These are phyloP conservation scores for Cadophora gregata DNA, from an alignment of 2,329 filamentous ascomycete species.

Conservation along the genomic window DNA sequence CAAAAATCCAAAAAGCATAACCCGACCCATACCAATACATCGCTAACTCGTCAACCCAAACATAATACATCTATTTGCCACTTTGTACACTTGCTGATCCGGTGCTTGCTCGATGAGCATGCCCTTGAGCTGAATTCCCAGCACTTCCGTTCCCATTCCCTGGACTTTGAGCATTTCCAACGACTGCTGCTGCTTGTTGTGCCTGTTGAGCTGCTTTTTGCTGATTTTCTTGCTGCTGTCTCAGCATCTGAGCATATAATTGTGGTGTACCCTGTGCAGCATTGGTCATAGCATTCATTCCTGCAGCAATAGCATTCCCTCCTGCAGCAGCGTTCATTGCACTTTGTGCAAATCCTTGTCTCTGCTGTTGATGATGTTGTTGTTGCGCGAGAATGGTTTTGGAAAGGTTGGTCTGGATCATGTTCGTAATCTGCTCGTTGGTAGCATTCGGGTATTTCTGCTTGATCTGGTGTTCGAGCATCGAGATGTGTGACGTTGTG, in stretches of 20 bases:
- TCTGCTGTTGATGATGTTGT: conserved; percentile 41
- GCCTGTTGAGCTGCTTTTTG: conserved; percentile 47
- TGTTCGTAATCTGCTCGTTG: conserved; percentile 56
- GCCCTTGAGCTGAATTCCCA: conserved; percentile 34
- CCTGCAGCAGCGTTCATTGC: conserved; percentile 56
- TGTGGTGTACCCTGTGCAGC: conserved; percentile 48
- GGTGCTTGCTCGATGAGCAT: conserved; percentile 37
- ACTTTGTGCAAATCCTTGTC: conserved; percentile 55
- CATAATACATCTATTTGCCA: conserved; percentile 30
- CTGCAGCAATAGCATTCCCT: conserved; percentile 26
- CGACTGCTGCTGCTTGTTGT: conserved; percentile 35
- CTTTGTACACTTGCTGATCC: conserved; percentile 33
- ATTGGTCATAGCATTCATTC: conserved; percentile 34
- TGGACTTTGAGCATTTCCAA: conserved; percentile 29
- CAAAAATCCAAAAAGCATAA: background rate
- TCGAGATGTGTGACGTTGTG: conserved; percentile 24
- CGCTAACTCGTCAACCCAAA: background rate
- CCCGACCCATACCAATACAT: conserved; percentile 9
- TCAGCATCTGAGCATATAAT: conserved; percentile 58
- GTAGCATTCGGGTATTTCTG: conserved; percentile 47
- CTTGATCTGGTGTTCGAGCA: conserved; percentile 37
- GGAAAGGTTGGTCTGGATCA: conserved; percentile 31
- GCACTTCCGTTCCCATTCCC: conserved; percentile 20
- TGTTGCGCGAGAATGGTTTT: conserved; percentile 28
- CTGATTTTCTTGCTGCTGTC: conserved; percentile 58